A percentile compares a stretch with the other conserved stretches of the same genome.
These are phyloP conservation scores for Achaetomiella virescens DNA, from an alignment of 495 filamentous ascomycete genomes.

Conservation along the genomic window DNA sequence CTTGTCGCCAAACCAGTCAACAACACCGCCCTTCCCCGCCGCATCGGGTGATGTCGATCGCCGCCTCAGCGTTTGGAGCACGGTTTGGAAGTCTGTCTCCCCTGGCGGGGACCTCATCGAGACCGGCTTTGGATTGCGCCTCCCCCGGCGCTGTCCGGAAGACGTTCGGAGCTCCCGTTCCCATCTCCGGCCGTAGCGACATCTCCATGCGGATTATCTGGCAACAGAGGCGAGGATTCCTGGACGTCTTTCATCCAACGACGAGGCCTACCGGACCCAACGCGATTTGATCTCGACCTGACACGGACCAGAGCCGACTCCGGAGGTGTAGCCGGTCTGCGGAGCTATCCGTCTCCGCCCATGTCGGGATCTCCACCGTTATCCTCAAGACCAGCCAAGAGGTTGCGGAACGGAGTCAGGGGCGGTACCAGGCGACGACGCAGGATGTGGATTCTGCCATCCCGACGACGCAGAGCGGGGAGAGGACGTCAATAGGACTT, in stretches of 20 bases:
- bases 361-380: constrained; percentile 76
- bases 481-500: constrained; percentile 25
- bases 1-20: constrained; percentile 11
- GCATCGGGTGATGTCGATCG: constrained; percentile 29
- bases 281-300: constrained; percentile 64
- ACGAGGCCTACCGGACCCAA: constrained; percentile 57
- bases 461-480: constrained; percentile 38
- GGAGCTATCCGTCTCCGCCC: constrained; percentile 72
- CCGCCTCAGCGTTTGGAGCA: constrained; percentile 16
- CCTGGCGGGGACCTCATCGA: constrained; percentile 15
- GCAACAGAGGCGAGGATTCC: constrained; percentile 37
- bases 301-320: constrained; percentile 61
- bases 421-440: constrained; percentile 39
- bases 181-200: constrained; percentile 22
- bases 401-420: constrained; percentile 52
- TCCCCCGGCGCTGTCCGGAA: constrained; percentile 14
- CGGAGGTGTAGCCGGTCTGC: constrained; percentile 55
- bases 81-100: constrained; percentile 26
- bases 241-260: constrained; percentile 52
- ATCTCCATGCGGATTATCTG: constrained; percentile 46
- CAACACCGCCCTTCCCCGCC: constrained; percentile 4
- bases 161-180: constrained; percentile 24
- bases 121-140: constrained; percentile 14
- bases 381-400: constrained; percentile 58
- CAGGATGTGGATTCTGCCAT: constrained; percentile 45